Conservation (phyloP, 2,329 filamentous ascomycete genomes). For the Exophiala xenobiotica region DNA sequence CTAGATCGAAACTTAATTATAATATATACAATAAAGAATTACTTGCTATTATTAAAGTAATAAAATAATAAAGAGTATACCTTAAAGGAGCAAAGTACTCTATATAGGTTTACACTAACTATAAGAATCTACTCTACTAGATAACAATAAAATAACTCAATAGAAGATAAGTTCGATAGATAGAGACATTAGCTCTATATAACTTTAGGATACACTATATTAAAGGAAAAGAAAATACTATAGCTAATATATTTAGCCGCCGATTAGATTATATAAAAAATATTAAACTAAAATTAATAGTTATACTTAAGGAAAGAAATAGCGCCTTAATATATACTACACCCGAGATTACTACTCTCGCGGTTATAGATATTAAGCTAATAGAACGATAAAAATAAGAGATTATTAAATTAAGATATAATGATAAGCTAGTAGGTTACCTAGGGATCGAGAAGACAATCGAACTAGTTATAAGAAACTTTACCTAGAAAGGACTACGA, state of each 20-base stretch:
- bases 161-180: slow-evolving; percentile 10
- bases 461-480: slow-evolving; percentile 14
- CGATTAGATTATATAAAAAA: slow-evolving; percentile 15
- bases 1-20: background rate
- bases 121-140: slow-evolving; percentile 26
- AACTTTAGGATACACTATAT: slow-evolving; percentile 21
- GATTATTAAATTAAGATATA: slow-evolving; percentile 8
- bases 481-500: slow-evolving; percentile 10
- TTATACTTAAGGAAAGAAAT: background rate
- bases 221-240: slow-evolving; percentile 16
- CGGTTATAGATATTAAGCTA: background rate
- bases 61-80: slow-evolving; percentile 23
- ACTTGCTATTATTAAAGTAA: slow-evolving; percentile 19
- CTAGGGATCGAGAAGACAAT: slow-evolving; percentile 17
- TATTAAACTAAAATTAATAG: background rate
- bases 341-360: background rate
- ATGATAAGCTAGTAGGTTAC: no score
- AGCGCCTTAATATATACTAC: background rate
- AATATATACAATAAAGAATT: slow-evolving; percentile 28
- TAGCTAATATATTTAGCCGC: slow-evolving; percentile 9
- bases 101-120: slow-evolving; percentile 24
- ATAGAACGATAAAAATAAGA: slow-evolving; percentile 4
- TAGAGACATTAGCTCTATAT: slow-evolving; percentile 13
- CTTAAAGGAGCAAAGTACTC: slow-evolving; percentile 7
- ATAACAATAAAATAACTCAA: slow-evolving; percentile 12